phyloP scores from a whole-genome alignment of 441 rosid genomes.

The Capsella rubella region DNA sequence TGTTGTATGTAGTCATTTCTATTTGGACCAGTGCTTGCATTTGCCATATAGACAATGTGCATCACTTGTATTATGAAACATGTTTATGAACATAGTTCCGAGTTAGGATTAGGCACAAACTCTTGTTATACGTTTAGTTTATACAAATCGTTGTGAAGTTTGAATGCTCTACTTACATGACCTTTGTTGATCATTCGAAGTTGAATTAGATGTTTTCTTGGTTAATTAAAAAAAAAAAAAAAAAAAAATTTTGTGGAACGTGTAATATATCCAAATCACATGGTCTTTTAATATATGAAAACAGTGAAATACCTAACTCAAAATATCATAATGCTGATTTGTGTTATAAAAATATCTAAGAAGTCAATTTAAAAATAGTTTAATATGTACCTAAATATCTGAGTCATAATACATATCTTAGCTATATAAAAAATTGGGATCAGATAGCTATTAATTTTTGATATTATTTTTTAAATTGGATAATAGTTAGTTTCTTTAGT shows the following conservation, averaged over 20 bases:
- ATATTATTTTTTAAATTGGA: neutral
- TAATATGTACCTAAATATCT: neutral
- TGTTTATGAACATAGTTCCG: neutral
- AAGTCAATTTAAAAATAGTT: neutral
- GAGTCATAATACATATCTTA: neutral
- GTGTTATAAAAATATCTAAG: neutral
- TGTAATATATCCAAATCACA: constrained; percentile 6
- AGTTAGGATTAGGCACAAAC: neutral
- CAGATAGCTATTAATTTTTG: neutral
- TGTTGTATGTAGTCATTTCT: constrained; percentile 16
- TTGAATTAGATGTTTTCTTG: neutral
- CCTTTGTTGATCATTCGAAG: neutral
- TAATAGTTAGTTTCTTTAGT: too few relatives aligned
- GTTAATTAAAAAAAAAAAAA: too few relatives aligned
- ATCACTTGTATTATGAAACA: neutral
- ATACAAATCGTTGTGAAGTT: too few relatives aligned
- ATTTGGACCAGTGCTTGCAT: neutral
- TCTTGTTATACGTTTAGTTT: neutral
- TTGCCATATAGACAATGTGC: neutral
- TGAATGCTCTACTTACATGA: neutral
- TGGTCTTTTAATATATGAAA: neutral
- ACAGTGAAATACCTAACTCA: constrained; percentile 19
- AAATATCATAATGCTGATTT: constrained; percentile 1
- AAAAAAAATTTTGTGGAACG: neutral
- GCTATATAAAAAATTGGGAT: neutral